phyloP scores from a whole-genome alignment of 306 rosid species.

The Vachellia collinsii region DNA sequence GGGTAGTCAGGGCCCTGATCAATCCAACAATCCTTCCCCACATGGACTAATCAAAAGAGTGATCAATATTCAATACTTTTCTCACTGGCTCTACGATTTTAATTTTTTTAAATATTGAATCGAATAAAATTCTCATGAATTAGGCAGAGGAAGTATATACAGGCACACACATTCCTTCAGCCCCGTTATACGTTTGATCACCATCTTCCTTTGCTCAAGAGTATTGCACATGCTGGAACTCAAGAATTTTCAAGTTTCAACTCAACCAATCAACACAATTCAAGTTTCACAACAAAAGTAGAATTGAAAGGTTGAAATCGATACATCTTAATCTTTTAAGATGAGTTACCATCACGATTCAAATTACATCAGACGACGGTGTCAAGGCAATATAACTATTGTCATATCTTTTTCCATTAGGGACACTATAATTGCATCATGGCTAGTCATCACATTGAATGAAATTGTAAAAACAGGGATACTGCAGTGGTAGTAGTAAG shows the following conservation, averaged over 20 bases:
- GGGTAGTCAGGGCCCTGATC: neutral
- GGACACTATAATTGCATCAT: too few relatives aligned
- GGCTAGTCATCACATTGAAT: too few relatives aligned
- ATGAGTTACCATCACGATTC: too few relatives aligned
- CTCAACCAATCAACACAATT: neutral
- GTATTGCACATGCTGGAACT: neutral
- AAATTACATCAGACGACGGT: too few relatives aligned
- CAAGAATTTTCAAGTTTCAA: neutral
- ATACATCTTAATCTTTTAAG: too few relatives aligned
- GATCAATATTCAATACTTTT: neutral
- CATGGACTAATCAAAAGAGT: neutral
- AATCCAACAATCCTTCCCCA: constrained; percentile 15
- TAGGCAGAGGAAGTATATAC: neutral
- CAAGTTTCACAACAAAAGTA: too few relatives aligned
- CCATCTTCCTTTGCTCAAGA: neutral
- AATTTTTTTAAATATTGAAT: neutral
- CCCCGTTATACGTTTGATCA: neutral
- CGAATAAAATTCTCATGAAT: neutral
- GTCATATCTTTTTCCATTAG: too few relatives aligned
- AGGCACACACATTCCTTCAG: neutral
- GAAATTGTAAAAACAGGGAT: too few relatives aligned
- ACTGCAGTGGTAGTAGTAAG: too few relatives aligned
- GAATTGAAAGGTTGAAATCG: too few relatives aligned
- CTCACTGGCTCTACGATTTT: neutral
- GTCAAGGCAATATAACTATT: too few relatives aligned